Evolutionary conservation across 1,284 basidiomycete species (phyloP).

Genomic region (Agroathelia rolfsii): DNA sequence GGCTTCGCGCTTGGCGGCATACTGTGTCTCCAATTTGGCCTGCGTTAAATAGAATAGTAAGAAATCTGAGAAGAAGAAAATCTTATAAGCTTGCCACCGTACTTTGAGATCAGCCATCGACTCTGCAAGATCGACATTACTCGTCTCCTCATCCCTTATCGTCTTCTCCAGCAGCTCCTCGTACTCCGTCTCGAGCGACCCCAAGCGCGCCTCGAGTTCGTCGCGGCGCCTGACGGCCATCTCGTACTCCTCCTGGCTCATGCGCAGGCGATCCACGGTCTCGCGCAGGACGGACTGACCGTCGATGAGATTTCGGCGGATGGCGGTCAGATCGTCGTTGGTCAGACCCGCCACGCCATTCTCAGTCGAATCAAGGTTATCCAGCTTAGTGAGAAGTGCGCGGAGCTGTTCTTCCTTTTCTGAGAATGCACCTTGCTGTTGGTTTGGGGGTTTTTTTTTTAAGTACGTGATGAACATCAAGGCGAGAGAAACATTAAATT

Average conservation of each 20-base stretch:
- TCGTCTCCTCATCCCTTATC: conserved; percentile 74
- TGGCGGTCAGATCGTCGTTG: conserved; percentile 67
- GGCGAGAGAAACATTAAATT: too few species aligned
- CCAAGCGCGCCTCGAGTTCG: conserved; percentile 80
- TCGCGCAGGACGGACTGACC: conserved; percentile 81
- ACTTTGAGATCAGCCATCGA: conserved; percentile 89
- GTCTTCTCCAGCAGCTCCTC: conserved; percentile 92
- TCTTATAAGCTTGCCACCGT: conserved; percentile 12
- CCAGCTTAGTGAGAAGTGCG: conserved; percentile 74
- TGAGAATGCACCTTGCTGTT: conserved; percentile 76
- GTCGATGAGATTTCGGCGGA: conserved; percentile 84
- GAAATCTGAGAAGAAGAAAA: too few species aligned
- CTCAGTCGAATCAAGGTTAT: conserved; percentile 61
- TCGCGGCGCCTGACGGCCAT: conserved; percentile 75
- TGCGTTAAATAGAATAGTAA: conserved; percentile 23
- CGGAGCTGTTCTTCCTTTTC: conserved; percentile 92
- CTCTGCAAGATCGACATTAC: conserved; percentile 70
- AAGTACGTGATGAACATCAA: too few species aligned
- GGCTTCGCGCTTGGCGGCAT: conserved; percentile 85
- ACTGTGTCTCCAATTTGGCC: conserved; percentile 92
- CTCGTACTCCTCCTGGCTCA: conserved; percentile 89
- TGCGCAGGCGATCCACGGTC: conserved; percentile 81
- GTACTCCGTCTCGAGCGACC: conserved; percentile 84
- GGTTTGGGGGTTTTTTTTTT: too few species aligned
- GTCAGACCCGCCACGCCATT: conserved; percentile 48